Conservation (phyloP, 495 filamentous ascomycete species). For the Aspergillus conjunctus region DNA sequence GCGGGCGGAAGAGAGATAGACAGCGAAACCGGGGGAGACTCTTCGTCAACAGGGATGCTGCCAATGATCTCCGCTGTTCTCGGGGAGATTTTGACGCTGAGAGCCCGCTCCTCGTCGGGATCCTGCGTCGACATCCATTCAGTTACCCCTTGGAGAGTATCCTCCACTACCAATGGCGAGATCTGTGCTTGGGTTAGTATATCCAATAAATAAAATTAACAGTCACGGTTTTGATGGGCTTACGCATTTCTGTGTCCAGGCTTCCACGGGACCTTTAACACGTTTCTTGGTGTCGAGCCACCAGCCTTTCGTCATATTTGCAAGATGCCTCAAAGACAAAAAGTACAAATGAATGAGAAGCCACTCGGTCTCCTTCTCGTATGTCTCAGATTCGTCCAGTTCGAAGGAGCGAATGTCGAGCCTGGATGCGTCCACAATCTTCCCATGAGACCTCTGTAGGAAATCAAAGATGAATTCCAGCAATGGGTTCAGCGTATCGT, state of each 20-base stretch:
- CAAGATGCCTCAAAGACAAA: slow-evolving; percentile 70
- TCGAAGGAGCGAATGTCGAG: slow-evolving; percentile 72
- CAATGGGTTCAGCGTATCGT: slow-evolving; percentile 66
- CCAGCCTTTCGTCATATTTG: slow-evolving; percentile 82
- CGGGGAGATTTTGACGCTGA: slow-evolving; percentile 71
- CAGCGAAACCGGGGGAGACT: slow-evolving; percentile 75
- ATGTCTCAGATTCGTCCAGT: slow-evolving; percentile 56
- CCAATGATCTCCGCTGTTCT: slow-evolving; percentile 74
- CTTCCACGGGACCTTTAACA: slow-evolving; percentile 70
- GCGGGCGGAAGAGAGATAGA: slow-evolving; percentile 73
- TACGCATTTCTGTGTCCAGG: slow-evolving; percentile 78
- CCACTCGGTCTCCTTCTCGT: slow-evolving; percentile 74
- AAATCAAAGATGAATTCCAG: slow-evolving; percentile 80
- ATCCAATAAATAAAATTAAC: neutral
- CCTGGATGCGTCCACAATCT: slow-evolving; percentile 66
- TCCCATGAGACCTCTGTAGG: slow-evolving; percentile 69
- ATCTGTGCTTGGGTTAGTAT: slow-evolving; percentile 47
- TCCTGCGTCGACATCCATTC: slow-evolving; percentile 67
- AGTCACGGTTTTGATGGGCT: slow-evolving; percentile 19
- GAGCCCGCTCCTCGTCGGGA: slow-evolving; percentile 63
- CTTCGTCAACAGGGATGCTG: slow-evolving; percentile 84
- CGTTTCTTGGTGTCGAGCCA: slow-evolving; percentile 76
- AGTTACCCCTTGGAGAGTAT: slow-evolving; percentile 68
- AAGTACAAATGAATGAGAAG: slow-evolving; percentile 87
- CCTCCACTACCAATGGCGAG: slow-evolving; percentile 75